Conservation (phyloP, 148 eudicot species). For the Tetragonia tetragonoides region DNA sequence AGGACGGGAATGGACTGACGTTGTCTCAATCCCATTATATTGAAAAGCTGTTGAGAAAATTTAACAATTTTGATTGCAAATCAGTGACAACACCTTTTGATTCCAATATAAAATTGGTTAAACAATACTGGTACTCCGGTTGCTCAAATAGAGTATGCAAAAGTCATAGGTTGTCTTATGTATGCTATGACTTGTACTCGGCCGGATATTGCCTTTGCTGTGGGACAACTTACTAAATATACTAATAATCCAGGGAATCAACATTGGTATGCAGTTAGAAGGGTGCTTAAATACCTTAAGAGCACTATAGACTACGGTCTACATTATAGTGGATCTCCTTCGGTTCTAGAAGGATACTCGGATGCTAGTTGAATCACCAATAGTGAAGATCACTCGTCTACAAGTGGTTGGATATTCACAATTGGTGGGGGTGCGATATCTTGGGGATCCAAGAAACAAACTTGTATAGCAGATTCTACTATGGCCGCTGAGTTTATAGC, state of each 20-base stretch:
- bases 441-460: neutral
- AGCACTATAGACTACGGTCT: no score
- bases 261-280: no score
- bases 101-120: neutral
- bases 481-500: no score
- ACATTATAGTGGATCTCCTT: no score
- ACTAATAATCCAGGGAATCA: no score
- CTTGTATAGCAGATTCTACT: no score
- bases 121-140: neutral
- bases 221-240: no score
- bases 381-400: neutral
- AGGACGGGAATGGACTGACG: neutral
- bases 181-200: no score
- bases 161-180: neutral
- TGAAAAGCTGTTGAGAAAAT: neutral
- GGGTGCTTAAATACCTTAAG: no score
- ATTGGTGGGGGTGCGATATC: neutral
- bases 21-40: neutral
- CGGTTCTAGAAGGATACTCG: no score
- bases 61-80: neutral
- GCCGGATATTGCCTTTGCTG: no score
- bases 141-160: neutral
- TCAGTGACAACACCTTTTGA: neutral
- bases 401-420: neutral
- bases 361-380: neutral